Evolutionary conservation across 2,329 filamentous ascomycete species (phyloP).

Genomic region (Neocucurbitaria cava): DNA sequence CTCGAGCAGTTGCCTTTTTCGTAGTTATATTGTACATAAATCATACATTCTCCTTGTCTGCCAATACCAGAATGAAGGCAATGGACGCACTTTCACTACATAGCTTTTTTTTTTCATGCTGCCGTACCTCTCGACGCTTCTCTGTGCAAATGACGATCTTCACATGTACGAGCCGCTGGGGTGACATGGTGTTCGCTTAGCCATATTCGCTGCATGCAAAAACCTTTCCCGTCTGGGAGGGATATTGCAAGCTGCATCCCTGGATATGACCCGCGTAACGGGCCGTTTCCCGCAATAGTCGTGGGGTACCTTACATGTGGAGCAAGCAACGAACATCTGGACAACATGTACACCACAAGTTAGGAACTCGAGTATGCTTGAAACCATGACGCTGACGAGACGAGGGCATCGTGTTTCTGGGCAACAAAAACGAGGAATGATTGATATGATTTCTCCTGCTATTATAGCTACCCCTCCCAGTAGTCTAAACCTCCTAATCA

Average conservation of each 20-base stretch:
- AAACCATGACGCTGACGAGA: no score
- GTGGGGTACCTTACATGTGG: background rate
- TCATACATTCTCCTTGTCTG: background rate
- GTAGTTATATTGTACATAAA: background rate
- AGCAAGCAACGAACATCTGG: background rate
- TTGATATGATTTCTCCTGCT: background rate
- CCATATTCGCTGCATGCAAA: background rate
- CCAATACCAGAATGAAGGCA: no score
- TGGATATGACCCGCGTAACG: constrained; percentile 10
- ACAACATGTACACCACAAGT: background rate
- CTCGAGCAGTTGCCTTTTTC: background rate
- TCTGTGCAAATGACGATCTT: background rate
- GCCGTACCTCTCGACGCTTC: background rate
- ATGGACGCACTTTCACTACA: no score
- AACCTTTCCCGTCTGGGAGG: background rate
- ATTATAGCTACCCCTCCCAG: background rate
- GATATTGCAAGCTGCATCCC: constrained; percentile 9
- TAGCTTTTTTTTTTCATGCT: background rate
- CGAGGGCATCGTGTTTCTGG: background rate
- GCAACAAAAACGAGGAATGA: no score
- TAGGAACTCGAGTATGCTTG: background rate
- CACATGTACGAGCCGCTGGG: background rate
- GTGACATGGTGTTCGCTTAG: background rate
- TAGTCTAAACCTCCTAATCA: background rate
- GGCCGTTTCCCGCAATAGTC: constrained; percentile 9